Evolutionary conservation across 257 asterid genomes (phyloP), one percentile per base, ranked within the genome.

Genomic region (Agastache rugosa): DNA sequence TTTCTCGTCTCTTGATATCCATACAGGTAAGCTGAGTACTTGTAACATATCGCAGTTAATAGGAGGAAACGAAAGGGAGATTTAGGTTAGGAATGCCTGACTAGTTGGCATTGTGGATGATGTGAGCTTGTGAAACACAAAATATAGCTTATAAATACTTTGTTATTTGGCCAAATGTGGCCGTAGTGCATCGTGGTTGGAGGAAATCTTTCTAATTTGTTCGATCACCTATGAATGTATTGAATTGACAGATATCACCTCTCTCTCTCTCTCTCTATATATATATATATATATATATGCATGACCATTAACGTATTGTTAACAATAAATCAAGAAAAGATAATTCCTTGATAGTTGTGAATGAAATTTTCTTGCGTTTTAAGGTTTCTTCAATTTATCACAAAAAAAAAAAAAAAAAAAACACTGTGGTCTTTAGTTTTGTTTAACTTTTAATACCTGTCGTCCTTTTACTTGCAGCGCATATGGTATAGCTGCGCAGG

Each of bases 401-500:
- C 50, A 1, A 37, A 45, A 37, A 4, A 17, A 6, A 6, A 4
- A 11, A 7, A 39, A 1, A 37, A 45, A 37, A 4, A 17, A 6
- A 6, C 11, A 11, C 39, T 53, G 6, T 69, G 27, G 20, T 31
- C 47, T 34, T 20, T 25, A 39, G 53, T 15, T 29, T 44, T 35
- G n/a, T 19, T 11, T 31, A 62, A 17, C 34, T 58, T 37, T 55
- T 56, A 63, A 44, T 58, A 63, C 42, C 3, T 34, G 50, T 72
- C 51, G 50, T 72, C 51, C 19, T 62, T 59, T 11, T 58, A 67
- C 81, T 65, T 85, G 86, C 89, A 92, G 96, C 80, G 97, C 92
- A n/a, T 92, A 90, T 82, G 96, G 93, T 47, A 92, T 92, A 78
- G 83, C 91, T 76, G 95, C 97, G 41, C 96, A 84, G 77, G 97